These are phyloP conservation scores for Hibiscus trionum DNA, from an alignment of 345 rosid genomes.

Conservation along the genomic window DNA sequence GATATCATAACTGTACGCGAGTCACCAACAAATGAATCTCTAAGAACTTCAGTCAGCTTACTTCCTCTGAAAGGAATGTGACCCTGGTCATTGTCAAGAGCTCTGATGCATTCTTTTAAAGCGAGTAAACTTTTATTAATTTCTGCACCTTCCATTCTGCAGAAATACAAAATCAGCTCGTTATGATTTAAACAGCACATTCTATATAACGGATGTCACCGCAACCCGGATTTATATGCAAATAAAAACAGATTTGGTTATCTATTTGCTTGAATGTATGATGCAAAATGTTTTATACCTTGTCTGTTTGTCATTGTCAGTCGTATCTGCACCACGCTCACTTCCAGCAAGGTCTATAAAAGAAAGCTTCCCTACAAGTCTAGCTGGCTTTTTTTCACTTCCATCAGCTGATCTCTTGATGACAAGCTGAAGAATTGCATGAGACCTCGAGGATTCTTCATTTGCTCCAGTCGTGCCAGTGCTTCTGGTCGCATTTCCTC, in stretches of 20 bases:
- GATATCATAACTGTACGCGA: conserved; percentile 71
- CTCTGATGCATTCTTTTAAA: conserved; percentile 61
- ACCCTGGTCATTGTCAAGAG: conserved; percentile 62
- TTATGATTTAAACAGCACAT: not conserved
- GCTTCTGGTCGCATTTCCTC: not conserved
- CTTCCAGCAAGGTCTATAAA: conserved; percentile 68
- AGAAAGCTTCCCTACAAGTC: conserved; percentile 49
- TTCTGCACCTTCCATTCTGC: conserved; percentile 64
- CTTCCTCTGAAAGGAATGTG: conserved; percentile 71
- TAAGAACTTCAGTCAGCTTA: conserved; percentile 57
- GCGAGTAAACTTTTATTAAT: conserved; percentile 64
- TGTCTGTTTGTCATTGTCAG: conserved; percentile 63
- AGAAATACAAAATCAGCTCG: not conserved
- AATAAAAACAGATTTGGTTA: not conserved
- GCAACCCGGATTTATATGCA: not conserved
- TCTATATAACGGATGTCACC: not conserved
- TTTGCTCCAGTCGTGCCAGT: not conserved
- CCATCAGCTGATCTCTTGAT: conserved; percentile 47
- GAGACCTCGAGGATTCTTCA: conserved; percentile 29
- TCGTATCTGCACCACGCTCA: conserved; percentile 72
- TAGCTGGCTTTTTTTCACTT: conserved; percentile 43
- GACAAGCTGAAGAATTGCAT: conserved; percentile 67
- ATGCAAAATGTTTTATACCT: conserved; percentile 28
- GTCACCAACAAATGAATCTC: conserved; percentile 73
- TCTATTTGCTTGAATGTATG: not conserved